Conservation (phyloP, 2,329 filamentous ascomycete species). For the Epichloe scottii region DNA sequence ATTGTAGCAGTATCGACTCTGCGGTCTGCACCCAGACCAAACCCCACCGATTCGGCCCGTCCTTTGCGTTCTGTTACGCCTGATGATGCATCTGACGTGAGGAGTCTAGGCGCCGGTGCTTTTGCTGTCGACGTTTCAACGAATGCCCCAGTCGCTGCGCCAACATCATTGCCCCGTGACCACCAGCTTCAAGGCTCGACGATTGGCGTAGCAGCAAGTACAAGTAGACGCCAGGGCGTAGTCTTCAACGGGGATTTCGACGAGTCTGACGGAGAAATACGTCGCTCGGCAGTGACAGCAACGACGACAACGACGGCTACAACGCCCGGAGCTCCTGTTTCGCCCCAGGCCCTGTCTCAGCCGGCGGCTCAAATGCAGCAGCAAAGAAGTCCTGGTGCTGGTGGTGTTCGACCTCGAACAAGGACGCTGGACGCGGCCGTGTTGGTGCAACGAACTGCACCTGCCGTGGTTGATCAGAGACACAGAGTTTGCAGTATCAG, state of each 20-base stretch:
- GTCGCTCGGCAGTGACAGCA: slow-evolving; percentile 24
- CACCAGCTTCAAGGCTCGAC: slow-evolving; percentile 21
- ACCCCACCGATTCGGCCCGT: slow-evolving; percentile 18
- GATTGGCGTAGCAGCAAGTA: slow-evolving; percentile 19
- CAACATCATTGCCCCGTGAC: slow-evolving; percentile 12
- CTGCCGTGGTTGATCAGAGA: slow-evolving; percentile 35
- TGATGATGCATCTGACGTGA: slow-evolving; percentile 33
- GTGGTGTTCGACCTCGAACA: slow-evolving; percentile 38
- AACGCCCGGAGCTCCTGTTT: not conserved
- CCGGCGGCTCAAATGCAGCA: slow-evolving; percentile 12
- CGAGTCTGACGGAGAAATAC: slow-evolving; percentile 15
- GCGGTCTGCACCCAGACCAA: slow-evolving; percentile 21
- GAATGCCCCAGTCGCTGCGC: not conserved
- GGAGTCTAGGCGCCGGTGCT: slow-evolving; percentile 14
- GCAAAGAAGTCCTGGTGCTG: slow-evolving; percentile 19
- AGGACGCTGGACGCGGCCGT: slow-evolving; percentile 45
- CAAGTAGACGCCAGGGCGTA: slow-evolving; percentile 42
- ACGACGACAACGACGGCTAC: not conserved
- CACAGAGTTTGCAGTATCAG: slow-evolving; percentile 61
- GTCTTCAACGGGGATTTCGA: slow-evolving; percentile 46
- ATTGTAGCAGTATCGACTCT: slow-evolving; percentile 21
- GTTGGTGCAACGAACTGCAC: slow-evolving; percentile 30
- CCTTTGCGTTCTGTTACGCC: slow-evolving; percentile 56
- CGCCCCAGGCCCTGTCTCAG: not conserved
- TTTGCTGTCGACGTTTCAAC: slow-evolving; percentile 9